Evolutionary conservation across 345 rosid species (phyloP).

Genomic region (Laguncularia racemosa): DNA sequence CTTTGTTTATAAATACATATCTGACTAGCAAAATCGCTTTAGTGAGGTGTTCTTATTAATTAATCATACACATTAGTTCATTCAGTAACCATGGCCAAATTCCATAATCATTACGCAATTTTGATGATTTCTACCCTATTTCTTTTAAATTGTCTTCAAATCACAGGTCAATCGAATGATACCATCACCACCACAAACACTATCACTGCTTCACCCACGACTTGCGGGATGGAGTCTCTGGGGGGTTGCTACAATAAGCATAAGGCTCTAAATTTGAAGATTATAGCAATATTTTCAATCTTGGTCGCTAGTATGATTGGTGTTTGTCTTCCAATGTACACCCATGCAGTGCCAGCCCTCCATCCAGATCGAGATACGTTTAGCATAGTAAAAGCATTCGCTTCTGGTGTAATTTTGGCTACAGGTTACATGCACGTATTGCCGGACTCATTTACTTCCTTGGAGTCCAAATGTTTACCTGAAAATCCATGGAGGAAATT

Average conservation of each 20-base stretch:
- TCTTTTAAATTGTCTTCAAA: too few relatives aligned
- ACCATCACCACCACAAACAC: too few relatives aligned
- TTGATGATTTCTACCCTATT: too few relatives aligned
- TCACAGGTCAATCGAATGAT: too few relatives aligned
- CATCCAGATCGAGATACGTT: slow-evolving; percentile 19
- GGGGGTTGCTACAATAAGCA: slow-evolving; percentile 16
- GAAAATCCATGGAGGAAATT: slow-evolving; percentile 34
- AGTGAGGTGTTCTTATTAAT: too few relatives aligned
- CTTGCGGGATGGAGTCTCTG: slow-evolving; percentile 1
- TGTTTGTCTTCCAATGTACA: slow-evolving; percentile 23
- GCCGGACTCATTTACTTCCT: slow-evolving; percentile 22
- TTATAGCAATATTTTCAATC: slow-evolving; percentile 25
- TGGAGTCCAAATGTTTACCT: slow-evolving; percentile 26
- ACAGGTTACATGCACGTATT: slow-evolving; percentile 45
- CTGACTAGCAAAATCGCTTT: too few relatives aligned
- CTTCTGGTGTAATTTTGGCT: slow-evolving; percentile 37
- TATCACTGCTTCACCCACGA: too few relatives aligned
- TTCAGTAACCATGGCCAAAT: too few relatives aligned
- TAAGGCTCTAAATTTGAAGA: slow-evolving; percentile 19
- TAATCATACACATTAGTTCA: too few relatives aligned
- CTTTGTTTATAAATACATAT: too few relatives aligned
- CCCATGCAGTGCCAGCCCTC: slow-evolving; percentile 12
- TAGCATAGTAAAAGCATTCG: slow-evolving; percentile 18
- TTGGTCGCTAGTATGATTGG: slow-evolving; percentile 24
- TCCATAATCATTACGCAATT: too few relatives aligned